A percentile compares a stretch with the other conserved stretches of the same genome.
Conservation (phyloP, 441 rosid genomes). For the Gossypium gossypioides region DNA sequence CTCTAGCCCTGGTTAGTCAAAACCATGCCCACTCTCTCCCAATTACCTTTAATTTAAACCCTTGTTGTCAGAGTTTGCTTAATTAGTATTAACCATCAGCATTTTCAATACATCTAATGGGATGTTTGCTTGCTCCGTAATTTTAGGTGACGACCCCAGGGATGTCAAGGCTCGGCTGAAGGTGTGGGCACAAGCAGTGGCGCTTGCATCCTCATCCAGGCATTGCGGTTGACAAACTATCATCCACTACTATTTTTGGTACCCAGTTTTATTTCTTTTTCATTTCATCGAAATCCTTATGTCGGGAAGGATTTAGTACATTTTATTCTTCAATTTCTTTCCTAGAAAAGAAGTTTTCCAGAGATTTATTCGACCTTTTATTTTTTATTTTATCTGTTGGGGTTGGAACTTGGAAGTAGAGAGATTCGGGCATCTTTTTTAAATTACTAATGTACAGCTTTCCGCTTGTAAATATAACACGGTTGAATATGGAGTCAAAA, state of each 20-base stretch:
- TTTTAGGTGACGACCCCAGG: slow-evolving; percentile 79
- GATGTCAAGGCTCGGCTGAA: slow-evolving; percentile 93
- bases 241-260: neutral
- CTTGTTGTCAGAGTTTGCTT: neutral
- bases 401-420: slow-evolving; percentile 5
- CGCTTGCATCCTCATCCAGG: slow-evolving; percentile 59
- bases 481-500: neutral
- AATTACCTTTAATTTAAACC: neutral
- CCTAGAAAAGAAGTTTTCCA: neutral
- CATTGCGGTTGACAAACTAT: slow-evolving; percentile 19
- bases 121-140: neutral
- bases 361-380: neutral
- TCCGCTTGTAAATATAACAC: slow-evolving; percentile 9
- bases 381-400: neutral
- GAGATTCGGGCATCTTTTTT: neutral
- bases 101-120: slow-evolving; percentile 1
- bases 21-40: neutral
- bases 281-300: neutral
- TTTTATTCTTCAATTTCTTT: slow-evolving; percentile 14
- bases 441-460: neutral
- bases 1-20: slow-evolving; percentile 69
- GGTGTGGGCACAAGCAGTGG: slow-evolving; percentile 98
- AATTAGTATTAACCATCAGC: neutral
- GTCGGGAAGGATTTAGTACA: neutral
- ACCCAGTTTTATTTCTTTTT: neutral